Percentiles rank a stretch among this genome's conserved stretches.
phyloP scores from a whole-genome alignment of 371 early-diverging fungal species.

The Mortierella sp. region DNA sequence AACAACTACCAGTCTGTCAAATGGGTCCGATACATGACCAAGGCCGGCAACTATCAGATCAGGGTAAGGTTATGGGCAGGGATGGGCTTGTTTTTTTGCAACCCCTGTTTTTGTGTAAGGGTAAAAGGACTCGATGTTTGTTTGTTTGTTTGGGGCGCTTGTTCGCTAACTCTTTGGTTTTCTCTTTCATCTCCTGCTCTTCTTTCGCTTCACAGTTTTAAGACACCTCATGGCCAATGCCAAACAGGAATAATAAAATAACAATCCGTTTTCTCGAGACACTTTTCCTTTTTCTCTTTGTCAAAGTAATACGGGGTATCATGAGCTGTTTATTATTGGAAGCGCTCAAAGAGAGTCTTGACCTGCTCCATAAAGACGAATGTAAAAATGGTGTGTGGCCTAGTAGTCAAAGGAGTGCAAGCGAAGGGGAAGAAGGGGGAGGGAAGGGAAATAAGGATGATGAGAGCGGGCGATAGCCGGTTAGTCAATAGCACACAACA shows the following conservation, averaged over 20 bases:
- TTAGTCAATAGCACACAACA: background rate
- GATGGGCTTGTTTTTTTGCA: background rate
- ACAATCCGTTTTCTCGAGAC: background rate
- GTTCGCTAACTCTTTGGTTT: background rate
- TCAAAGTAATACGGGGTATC: background rate
- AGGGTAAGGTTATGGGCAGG: too few species aligned
- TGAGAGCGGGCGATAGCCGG: background rate
- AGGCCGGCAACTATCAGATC: slow-evolving; percentile 91
- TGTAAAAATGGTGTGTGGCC: slow-evolving; percentile 95
- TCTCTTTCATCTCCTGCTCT: background rate
- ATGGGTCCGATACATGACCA: slow-evolving; percentile 96
- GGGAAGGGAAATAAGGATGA: background rate
- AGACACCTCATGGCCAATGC: background rate
- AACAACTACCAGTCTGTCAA: slow-evolving; percentile 91
- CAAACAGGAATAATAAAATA: background rate
- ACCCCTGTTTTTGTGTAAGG: background rate
- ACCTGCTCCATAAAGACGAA: slow-evolving; percentile 94
- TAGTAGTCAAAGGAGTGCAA: slow-evolving; percentile 43
- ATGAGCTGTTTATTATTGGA: background rate
- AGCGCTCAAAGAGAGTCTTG: slow-evolving; percentile 31
- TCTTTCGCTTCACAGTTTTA: background rate
- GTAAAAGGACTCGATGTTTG: background rate
- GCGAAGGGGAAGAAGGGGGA: too few species aligned
- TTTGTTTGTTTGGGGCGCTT: background rate
- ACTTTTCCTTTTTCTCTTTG: background rate